Evolutionary conservation across 768 basidiomycete genomes (phyloP).

Genomic region (Pulveroboletus sp.): DNA sequence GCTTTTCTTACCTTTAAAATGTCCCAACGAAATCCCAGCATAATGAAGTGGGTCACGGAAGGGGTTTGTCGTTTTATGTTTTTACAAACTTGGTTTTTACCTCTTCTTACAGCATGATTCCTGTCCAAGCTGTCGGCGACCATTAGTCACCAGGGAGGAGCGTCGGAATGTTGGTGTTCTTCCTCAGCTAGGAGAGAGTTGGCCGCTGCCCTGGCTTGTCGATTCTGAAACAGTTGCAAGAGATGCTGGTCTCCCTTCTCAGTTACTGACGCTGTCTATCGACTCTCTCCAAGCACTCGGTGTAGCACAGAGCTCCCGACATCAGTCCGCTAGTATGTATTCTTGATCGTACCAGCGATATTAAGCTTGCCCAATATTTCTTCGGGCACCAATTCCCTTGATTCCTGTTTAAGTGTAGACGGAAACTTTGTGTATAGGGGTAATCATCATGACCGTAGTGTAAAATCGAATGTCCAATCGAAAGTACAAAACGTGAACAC

Average conservation of each 20-base stretch:
- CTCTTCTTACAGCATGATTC: slow-evolving; percentile 48
- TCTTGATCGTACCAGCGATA: slow-evolving; percentile 35
- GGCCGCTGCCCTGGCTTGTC: slow-evolving; percentile 23
- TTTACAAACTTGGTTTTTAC: slow-evolving; percentile 7
- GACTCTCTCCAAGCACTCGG: slow-evolving; percentile 14
- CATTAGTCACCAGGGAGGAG: slow-evolving; percentile 33
- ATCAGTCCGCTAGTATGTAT: slow-evolving; percentile 54
- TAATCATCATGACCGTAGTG: slow-evolving; percentile 17
- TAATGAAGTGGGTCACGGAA: slow-evolving; percentile 57
- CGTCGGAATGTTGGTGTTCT: slow-evolving; percentile 9
- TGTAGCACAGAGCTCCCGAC: slow-evolving; percentile 16
- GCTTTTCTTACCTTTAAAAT: slow-evolving; percentile 1
- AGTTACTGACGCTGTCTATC: slow-evolving; percentile 19
- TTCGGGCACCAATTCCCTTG: slow-evolving; percentile 23
- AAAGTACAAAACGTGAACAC: slow-evolving; percentile 13
- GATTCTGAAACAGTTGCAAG: slow-evolving; percentile 19
- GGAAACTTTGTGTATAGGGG: slow-evolving; percentile 17
- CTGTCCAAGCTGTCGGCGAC: slow-evolving; percentile 61
- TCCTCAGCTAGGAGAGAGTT: slow-evolving; percentile 8
- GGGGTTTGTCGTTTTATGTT: slow-evolving; percentile 41
- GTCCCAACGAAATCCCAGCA: slow-evolving; percentile 40
- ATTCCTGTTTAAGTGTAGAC: slow-evolving; percentile 23
- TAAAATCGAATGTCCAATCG: slow-evolving; percentile 24
- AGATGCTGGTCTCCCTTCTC: slow-evolving; percentile 6
- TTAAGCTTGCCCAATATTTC: slow-evolving; percentile 15